Evolutionary conservation across 495 filamentous ascomycete species (phyloP).

Genomic region (Neurospora tetraspora): DNA sequence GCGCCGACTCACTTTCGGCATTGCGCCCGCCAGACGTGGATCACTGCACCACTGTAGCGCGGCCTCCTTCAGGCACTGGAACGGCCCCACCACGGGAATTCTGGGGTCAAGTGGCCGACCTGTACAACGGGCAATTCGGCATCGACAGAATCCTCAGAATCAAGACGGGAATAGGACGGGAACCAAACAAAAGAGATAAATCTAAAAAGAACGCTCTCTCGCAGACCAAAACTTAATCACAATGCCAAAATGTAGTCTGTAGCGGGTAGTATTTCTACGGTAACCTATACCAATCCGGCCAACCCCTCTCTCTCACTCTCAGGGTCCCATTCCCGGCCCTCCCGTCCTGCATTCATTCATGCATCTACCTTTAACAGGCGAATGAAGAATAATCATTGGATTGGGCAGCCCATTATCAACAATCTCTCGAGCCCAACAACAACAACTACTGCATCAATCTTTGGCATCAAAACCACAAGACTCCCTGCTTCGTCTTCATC

Average conservation of each 20-base stretch:
- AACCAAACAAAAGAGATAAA: not conserved
- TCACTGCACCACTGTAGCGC: not conserved
- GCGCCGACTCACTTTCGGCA: constrained; percentile 1
- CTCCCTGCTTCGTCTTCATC: not conserved
- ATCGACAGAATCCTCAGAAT: not conserved
- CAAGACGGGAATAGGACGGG: not conserved
- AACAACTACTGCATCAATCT: not conserved
- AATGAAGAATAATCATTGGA: not conserved
- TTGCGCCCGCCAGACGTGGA: not conserved
- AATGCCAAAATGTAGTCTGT: not conserved
- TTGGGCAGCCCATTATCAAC: not conserved
- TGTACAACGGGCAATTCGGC: not conserved
- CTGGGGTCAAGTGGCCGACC: no score
- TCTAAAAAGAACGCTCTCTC: not conserved
- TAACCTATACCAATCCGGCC: not conserved
- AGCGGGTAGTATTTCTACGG: not conserved
- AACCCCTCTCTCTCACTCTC: not conserved
- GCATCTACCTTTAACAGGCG: not conserved
- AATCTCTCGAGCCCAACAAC: not conserved
- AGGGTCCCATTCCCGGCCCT: not conserved
- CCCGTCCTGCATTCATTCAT: not conserved
- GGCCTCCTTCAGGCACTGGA: not conserved
- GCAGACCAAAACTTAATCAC: not conserved
- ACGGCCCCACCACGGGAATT: not conserved
- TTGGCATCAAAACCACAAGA: not conserved